These are phyloP conservation scores for Panicum hallii DNA, from an alignment of 202 grass and related monocot genomes.

Conservation along the genomic window DNA sequence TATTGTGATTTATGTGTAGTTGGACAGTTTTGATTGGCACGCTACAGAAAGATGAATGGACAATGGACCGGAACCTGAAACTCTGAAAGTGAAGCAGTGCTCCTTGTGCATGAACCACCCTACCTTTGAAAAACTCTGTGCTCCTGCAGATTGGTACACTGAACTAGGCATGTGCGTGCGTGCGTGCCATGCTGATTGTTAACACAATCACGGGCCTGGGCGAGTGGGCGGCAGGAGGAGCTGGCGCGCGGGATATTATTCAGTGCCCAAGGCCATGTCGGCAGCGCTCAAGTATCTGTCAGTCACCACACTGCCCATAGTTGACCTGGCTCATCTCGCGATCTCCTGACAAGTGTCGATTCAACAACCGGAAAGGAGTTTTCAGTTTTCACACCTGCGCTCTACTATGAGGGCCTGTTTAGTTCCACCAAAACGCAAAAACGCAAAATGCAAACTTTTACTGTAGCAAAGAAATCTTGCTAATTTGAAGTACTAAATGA, in stretches of 20 bases:
- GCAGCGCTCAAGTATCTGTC: conserved; percentile 51
- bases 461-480: no score
- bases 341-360: conserved; percentile 29
- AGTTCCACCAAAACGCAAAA: no score
- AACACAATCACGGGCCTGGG: conserved; percentile 35
- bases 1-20: neutral
- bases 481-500: no score
- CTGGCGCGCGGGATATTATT: conserved; percentile 13
- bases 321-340: neutral
- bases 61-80: neutral
- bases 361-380: neutral
- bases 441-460: no score
- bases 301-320: conserved; percentile 1
- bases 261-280: conserved; percentile 51
- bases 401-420: neutral
- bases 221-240: conserved; percentile 31
- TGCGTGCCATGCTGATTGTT: conserved; percentile 48
- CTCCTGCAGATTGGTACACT: conserved; percentile 35
- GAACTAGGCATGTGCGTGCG: conserved; percentile 29
- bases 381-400: neutral
- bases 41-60: neutral
- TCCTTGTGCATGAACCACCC: conserved; percentile 47
- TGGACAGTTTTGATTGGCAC: neutral
- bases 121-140: neutral
- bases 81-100: conserved; percentile 23